Evolutionary conservation across 768 basidiomycete genomes (phyloP), one percentile per base, ranked within the genome.

Genomic region (Cubamyces sp.): DNA sequence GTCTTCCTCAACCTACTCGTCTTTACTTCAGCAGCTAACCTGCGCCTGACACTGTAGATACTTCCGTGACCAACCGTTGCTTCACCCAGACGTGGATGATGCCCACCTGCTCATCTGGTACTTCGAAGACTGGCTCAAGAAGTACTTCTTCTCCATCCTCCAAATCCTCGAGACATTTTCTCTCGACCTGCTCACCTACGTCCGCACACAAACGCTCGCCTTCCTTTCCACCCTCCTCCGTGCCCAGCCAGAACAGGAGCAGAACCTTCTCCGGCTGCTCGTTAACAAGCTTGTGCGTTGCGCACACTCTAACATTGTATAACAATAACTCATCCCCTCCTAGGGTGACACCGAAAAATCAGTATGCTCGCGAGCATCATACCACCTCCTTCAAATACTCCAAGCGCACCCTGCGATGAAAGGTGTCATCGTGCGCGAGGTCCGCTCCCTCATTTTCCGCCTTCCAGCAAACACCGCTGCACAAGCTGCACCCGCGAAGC

Each of bases 71-170:
- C 96, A 96, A 68, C 88, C 91, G 14, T 73, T 93, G 54, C 72
- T 78, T 1, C 87, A 89, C 71, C 82, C 85, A 0, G 74, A 76
- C 18, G 79, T 84, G 28, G 87, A 88, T 0, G 91, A 96, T 59
- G 79, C 84, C 54, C 85, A 92, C 71, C 75, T 98, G 0, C 68
- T 95, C 5, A 60, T 89, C 3, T 98, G 91, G 88, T 90, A 89
- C 63, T 98, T 97, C 73, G 97, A 99, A 74, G 96, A 98, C 69
- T 98, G 94, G 92, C 73, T 98, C 52, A 99, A 99, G 76, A 95
- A 94, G 66, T 98, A 90, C 74, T 98, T 97, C 77, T 98, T 96
- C 76, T 87, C 88, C 2, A 75, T 97, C 41, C 82, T 98, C 3
- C 92, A 96, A 72, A 86, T 92, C 41, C 84, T 98, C 18, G 96